A percentile compares a stretch with the other conserved stretches of the same genome.
phyloP scores from a whole-genome alignment of 352 stramenopile genomes.

The Phytophthora hybrid region DNA sequence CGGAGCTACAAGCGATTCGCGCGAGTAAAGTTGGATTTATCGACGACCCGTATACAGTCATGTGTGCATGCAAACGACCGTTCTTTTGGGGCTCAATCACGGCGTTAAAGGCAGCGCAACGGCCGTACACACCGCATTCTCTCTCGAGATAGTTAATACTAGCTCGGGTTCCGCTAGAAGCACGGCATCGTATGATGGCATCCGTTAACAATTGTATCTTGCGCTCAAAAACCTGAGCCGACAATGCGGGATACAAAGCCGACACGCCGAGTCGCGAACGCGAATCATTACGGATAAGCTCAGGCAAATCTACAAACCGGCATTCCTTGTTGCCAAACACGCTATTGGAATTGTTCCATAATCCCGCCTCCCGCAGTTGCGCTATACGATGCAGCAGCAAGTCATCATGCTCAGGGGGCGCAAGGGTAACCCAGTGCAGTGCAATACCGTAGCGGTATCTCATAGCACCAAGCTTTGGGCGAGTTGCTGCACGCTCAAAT shows the following conservation, averaged over 20 bases:
- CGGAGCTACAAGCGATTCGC: background rate
- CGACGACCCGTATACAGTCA: conserved; percentile 13
- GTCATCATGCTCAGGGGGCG: conserved; percentile 36
- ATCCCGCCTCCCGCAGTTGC: background rate
- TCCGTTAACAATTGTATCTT: conserved; percentile 6
- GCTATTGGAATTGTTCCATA: conserved; percentile 9
- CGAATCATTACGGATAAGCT: background rate
- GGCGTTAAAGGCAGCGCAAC: conserved; percentile 18
- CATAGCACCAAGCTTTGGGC: conserved; percentile 33
- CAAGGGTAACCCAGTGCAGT: conserved; percentile 34
- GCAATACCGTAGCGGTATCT: conserved; percentile 27
- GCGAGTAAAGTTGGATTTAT: conserved; percentile 20
- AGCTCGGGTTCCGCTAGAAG: background rate
- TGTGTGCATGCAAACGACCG: conserved; percentile 28
- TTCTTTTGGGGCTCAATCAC: conserved; percentile 31
- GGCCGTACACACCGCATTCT: conserved; percentile 10
- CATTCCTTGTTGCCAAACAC: background rate
- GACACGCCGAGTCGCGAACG: conserved; percentile 9
- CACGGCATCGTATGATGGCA: background rate
- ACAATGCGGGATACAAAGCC: conserved; percentile 15
- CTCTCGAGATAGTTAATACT: conserved; percentile 13
- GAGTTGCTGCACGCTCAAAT: conserved; percentile 29
- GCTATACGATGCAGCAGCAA: conserved; percentile 21
- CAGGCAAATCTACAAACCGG: conserved; percentile 12
- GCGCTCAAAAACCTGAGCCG: conserved; percentile 12